Evolutionary conservation across 176 grass and related monocot species (phyloP).

Genomic region (Oryza meridionalis): DNA sequence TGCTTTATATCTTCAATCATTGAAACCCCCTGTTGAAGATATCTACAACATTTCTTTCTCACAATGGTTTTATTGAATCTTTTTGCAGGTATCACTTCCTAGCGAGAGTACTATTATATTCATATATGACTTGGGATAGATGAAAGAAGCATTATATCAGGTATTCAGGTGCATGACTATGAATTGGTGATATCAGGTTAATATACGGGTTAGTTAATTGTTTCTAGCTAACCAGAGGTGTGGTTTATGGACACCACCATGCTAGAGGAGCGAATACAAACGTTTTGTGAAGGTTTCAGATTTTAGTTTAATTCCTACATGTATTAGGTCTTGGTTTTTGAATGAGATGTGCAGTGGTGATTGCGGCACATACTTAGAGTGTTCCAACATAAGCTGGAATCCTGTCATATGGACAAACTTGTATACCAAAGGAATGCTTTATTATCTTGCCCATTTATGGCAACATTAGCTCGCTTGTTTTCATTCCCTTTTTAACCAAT

Average conservation of each 20-base stretch:
- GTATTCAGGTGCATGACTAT: conserved; percentile 63
- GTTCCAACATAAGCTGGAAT: conserved; percentile 76
- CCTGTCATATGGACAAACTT: conserved; percentile 64
- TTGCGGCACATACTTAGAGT: conserved; percentile 72
- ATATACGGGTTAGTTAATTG: conserved; percentile 75
- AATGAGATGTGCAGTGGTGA: conserved; percentile 71
- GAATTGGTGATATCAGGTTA: conserved; percentile 67
- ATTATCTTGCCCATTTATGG: conserved; percentile 71
- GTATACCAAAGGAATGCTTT: conserved; percentile 67
- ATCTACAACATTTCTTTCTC: conserved; percentile 28
- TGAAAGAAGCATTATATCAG: conserved; percentile 58
- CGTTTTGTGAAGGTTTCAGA: conserved; percentile 75
- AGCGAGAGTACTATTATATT: conserved; percentile 62
- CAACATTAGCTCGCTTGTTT: conserved; percentile 56
- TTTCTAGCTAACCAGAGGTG: conserved; percentile 71
- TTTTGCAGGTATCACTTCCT: conserved; percentile 69
- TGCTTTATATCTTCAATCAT: not conserved
- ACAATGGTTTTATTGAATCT: conserved; percentile 33
- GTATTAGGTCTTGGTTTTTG: conserved; percentile 64
- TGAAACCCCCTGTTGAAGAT: not conserved
- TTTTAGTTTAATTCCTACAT: conserved; percentile 76
- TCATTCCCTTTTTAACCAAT: conserved; percentile 49
- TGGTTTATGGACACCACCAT: conserved; percentile 64
- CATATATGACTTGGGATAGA: conserved; percentile 63
- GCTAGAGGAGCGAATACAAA: conserved; percentile 62